Evolutionary conservation across 352 stramenopile genomes (phyloP), one percentile per base, ranked within the genome.

Genomic region (Pythium grandisporangium): DNA sequence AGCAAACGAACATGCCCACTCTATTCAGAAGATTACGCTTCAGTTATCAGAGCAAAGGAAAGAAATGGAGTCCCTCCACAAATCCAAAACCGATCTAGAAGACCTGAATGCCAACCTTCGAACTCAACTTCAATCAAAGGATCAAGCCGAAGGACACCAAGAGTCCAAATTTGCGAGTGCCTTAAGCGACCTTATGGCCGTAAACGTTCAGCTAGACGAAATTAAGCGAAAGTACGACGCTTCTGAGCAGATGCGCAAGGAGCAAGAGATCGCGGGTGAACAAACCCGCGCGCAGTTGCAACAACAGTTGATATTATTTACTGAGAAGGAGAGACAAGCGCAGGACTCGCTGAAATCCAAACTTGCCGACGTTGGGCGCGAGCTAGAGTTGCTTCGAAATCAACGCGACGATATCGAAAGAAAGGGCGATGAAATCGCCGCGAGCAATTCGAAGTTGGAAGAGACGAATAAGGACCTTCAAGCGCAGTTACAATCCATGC

Each of bases 181-280:
- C 12, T 74, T 66, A 16, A 73, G 72, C 33, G 79, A 89, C 19
- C 47, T 93, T 6, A 85, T 90, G 70, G 49, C 76, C 30, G 59
- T 73, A 1, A 85, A 75, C 32, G 74, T 93, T 0, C 79, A 89
- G 33, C 37, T 89, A 1, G 76, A 90, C 27, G 79, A 93, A 25
- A 54, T 71, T 14, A 80, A 77, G 17, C 65, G 79, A 10, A 70
- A 77, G 7, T 50, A 84, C 2, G 67, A 87, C 45, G 66, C 58
- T 5, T 81, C 76, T 4, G 76, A 87, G 22, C 57, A 84, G 38
- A 72, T 78, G 48, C 54, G 61, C 5, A 71, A 83, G 30, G 76
- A 90, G 21, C 71, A 82, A 46, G 62, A 86, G 26, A 42, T 49
- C 4, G 78, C 80, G 23, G 55, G 53, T 0, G 48, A 81, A 8